These are phyloP conservation scores for Pichia heedii DNA, from an alignment of 805 yeast genomes.

Conservation along the genomic window DNA sequence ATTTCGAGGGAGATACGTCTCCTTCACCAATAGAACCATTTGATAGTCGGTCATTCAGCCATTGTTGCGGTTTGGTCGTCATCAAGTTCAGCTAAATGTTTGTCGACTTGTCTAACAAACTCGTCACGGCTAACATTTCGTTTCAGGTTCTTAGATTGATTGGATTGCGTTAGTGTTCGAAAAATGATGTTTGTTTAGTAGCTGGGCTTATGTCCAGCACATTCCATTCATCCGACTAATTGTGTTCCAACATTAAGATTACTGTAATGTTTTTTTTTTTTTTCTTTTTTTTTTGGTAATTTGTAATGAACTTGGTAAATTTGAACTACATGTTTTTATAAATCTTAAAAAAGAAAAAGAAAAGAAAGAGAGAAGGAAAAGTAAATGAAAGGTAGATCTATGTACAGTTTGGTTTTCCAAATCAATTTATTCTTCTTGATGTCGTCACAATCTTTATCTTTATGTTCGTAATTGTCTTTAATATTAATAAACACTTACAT, in stretches of 20 bases:
- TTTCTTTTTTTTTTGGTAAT: too few relatives aligned
- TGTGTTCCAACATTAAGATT: slow-evolving; percentile 40
- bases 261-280: neutral
- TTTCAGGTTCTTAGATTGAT: slow-evolving; percentile 65
- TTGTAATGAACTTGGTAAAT: too few relatives aligned
- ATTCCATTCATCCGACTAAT: slow-evolving; percentile 33
- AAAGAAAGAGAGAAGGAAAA: too few relatives aligned
- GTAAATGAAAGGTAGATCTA: too few relatives aligned
- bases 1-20: slow-evolving; percentile 22
- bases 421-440: too few relatives aligned
- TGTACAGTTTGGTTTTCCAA: too few relatives aligned
- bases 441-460: too few relatives aligned
- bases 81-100: slow-evolving; percentile 52
- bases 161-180: slow-evolving; percentile 29
- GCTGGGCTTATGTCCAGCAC: slow-evolving; percentile 15
- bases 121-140: slow-evolving; percentile 66
- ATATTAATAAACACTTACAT: too few relatives aligned
- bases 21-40: slow-evolving; percentile 34
- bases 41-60: slow-evolving; percentile 35
- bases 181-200: slow-evolving; percentile 16
- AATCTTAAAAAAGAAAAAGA: too few relatives aligned
- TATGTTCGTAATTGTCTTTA: too few relatives aligned
- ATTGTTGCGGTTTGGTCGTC: slow-evolving; percentile 29
- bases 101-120: slow-evolving; percentile 67
- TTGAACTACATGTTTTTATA: too few relatives aligned